Evolutionary conservation across 352 stramenopile genomes (phyloP).

Genomic region (Globisporangium yorkense): DNA sequence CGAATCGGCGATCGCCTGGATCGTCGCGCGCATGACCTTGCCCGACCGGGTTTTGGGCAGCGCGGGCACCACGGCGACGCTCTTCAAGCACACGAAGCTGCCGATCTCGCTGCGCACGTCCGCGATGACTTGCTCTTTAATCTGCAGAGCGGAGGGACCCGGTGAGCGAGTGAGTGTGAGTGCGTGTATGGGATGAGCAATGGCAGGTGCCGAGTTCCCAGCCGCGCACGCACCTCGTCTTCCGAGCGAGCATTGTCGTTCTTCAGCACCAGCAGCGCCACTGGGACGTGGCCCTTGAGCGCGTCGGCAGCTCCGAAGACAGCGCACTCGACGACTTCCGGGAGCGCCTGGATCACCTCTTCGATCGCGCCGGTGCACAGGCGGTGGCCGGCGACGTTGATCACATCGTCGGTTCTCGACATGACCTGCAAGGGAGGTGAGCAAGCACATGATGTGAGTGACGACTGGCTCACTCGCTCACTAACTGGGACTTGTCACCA

Average conservation of each 20-base stretch:
- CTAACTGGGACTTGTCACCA: background rate
- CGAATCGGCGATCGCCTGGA: conserved; percentile 33
- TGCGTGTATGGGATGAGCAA: background rate
- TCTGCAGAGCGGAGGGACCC: conserved; percentile 2
- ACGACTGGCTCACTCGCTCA: background rate
- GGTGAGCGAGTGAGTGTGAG: background rate
- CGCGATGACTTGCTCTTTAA: conserved; percentile 18
- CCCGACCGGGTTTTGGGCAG: conserved; percentile 27
- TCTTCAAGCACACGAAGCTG: conserved; percentile 28
- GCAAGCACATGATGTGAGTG: background rate
- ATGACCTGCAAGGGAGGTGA: conserved; percentile 55
- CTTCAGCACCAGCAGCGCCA: conserved; percentile 27
- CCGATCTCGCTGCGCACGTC: conserved; percentile 22
- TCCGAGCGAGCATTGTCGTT: conserved; percentile 17
- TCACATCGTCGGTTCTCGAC: conserved; percentile 88
- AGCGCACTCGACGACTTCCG: conserved; percentile 83
- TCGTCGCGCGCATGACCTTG: conserved; percentile 32
- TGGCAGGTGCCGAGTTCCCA: too few relatives aligned
- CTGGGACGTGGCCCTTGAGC: conserved; percentile 26
- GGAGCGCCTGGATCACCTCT: conserved; percentile 80
- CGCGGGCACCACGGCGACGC: conserved; percentile 17
- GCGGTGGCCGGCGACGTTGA: conserved; percentile 87
- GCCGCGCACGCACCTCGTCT: conserved; percentile 12
- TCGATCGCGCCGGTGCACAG: conserved; percentile 87
- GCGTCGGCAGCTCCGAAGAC: conserved; percentile 33